A percentile compares a stretch with the other conserved stretches of the same genome.
Conservation (phyloP, 306 rosid species). For the Crotalaria pallida region DNA sequence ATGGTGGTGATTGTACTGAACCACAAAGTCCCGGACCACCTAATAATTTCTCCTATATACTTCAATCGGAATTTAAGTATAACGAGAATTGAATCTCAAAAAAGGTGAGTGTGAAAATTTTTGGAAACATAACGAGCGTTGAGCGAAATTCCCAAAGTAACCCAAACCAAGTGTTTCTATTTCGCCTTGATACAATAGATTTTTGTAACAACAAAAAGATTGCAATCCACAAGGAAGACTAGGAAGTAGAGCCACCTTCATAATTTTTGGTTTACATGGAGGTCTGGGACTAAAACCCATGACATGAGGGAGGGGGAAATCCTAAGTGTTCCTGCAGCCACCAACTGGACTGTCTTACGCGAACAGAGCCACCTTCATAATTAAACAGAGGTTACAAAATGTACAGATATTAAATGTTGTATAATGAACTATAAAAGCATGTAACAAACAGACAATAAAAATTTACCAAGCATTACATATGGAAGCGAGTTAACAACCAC, state of each 20-base stretch:
- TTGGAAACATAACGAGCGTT: no score
- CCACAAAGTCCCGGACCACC: no score
- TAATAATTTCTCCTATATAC: no score
- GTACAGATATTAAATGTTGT: background rate
- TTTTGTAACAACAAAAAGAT: background rate
- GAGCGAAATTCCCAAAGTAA: background rate
- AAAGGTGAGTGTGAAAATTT: no score
- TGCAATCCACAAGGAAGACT: background rate
- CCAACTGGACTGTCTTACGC: no score
- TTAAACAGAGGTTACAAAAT: background rate
- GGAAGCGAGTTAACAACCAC: background rate
- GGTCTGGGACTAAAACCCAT: no score
- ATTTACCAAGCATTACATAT: background rate
- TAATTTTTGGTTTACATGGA: no score
- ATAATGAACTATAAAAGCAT: constrained; percentile 12
- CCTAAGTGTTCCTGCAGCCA: no score
- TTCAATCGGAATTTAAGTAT: no score
- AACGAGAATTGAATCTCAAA: no score
- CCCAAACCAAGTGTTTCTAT: background rate
- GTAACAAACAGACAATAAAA: background rate
- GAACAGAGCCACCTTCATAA: background rate
- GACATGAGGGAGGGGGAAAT: no score
- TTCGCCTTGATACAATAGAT: background rate
- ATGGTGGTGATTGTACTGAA: no score
- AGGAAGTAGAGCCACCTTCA: background rate